Evolutionary conservation across 495 filamentous ascomycete genomes (phyloP).

Genomic region (Penicillium arizonense): DNA sequence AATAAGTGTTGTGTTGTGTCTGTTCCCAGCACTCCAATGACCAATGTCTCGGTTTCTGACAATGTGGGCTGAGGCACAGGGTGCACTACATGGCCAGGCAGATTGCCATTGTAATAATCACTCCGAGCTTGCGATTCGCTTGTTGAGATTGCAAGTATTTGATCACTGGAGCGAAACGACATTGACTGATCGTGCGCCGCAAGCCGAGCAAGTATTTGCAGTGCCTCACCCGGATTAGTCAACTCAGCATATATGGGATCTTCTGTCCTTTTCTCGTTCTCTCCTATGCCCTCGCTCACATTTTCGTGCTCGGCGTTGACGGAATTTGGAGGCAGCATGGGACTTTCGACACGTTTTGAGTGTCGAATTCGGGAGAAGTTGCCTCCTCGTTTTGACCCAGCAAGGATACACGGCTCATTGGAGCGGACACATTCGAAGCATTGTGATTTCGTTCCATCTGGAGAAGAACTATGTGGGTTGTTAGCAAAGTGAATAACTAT

Average conservation of each 20-base stretch:
- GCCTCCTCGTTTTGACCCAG: slow-evolving; percentile 1
- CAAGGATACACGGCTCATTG: background rate
- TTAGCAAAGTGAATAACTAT: too few relatives aligned
- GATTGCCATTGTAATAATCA: background rate
- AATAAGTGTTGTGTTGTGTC: background rate
- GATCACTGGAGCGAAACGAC: too few relatives aligned
- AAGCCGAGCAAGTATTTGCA: slow-evolving; percentile 3
- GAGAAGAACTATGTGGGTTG: background rate
- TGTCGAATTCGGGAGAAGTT: slow-evolving; percentile 1
- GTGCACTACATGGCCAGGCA: background rate
- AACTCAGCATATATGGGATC: slow-evolving; percentile 6
- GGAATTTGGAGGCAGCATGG: background rate
- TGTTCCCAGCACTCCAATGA: slow-evolving; percentile 1
- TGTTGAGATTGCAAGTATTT: too few relatives aligned
- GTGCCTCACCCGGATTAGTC: slow-evolving; percentile 1
- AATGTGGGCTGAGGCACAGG: background rate
- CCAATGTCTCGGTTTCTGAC: slow-evolving; percentile 4
- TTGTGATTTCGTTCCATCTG: background rate
- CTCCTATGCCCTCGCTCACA: background rate
- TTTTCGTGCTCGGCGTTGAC: background rate
- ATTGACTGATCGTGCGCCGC: background rate
- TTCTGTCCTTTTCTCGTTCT: background rate
- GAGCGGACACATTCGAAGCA: background rate
- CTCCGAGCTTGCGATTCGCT: background rate
- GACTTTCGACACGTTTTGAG: background rate